These are phyloP conservation scores for Trichoderma hamatum DNA, from an alignment of 2,329 filamentous ascomycete genomes.

Conservation along the genomic window DNA sequence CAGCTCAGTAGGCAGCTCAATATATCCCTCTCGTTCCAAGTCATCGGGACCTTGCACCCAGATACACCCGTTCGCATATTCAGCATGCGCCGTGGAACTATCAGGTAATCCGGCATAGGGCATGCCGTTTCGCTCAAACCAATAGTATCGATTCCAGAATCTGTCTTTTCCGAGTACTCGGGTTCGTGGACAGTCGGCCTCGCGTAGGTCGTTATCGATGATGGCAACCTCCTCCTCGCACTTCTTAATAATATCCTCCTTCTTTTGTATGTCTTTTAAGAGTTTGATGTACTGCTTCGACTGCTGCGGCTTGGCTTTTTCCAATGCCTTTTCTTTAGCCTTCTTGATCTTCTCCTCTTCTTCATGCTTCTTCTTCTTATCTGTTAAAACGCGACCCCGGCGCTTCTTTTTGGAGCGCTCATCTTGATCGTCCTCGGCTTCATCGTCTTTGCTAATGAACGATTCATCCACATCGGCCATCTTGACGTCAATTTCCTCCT, in stretches of 20 bases:
- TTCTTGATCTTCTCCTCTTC: slow-evolving; percentile 72
- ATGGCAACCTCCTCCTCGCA: slow-evolving; percentile 84
- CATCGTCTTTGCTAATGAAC: slow-evolving; percentile 56
- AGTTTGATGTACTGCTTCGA: slow-evolving; percentile 88
- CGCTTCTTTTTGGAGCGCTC: slow-evolving; percentile 60
- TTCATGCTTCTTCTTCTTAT: slow-evolving; percentile 78
- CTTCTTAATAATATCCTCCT: slow-evolving; percentile 76
- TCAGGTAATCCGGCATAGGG: slow-evolving; percentile 85
- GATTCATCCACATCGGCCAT: slow-evolving; percentile 68
- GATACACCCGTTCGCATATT: slow-evolving; percentile 90
- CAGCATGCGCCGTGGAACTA: slow-evolving; percentile 84
- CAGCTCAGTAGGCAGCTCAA: slow-evolving; percentile 72
- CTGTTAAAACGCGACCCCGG: slow-evolving; percentile 59
- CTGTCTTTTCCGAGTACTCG: slow-evolving; percentile 89
- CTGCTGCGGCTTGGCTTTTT: slow-evolving; percentile 72
- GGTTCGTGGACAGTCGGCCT: slow-evolving; percentile 90
- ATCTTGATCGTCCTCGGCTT: slow-evolving; percentile 70
- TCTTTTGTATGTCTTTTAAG: slow-evolving; percentile 84
- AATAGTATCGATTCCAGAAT: slow-evolving; percentile 98
- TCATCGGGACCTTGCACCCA: slow-evolving; percentile 97
- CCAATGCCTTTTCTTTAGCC: slow-evolving; percentile 69
- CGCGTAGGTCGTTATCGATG: slow-evolving; percentile 88
- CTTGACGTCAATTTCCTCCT: slow-evolving; percentile 59
- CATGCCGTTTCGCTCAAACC: slow-evolving; percentile 99
- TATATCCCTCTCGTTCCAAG: slow-evolving; percentile 82